phyloP scores from a whole-genome alignment of 768 basidiomycete genomes.

The Auriculariales sp. region DNA sequence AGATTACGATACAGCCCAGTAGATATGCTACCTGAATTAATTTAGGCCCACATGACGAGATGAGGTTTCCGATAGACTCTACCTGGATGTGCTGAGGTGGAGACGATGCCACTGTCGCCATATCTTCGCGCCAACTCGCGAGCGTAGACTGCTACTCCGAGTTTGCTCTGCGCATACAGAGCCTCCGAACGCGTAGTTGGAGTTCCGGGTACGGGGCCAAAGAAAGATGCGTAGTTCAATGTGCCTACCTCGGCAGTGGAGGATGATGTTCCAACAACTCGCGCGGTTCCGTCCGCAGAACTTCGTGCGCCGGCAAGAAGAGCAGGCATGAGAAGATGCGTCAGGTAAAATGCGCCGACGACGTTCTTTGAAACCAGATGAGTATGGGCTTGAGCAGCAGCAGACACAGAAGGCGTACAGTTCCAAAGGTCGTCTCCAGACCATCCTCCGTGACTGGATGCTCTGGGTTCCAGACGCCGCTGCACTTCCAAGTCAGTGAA shows the following conservation, averaged over 20 bases:
- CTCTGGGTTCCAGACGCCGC: constrained; percentile 33
- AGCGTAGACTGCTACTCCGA: constrained; percentile 17
- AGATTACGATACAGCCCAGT: constrained; percentile 12
- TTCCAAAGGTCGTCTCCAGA: constrained; percentile 38
- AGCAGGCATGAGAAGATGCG: constrained; percentile 34
- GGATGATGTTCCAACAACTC: constrained; percentile 36
- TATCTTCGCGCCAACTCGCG: constrained; percentile 33
- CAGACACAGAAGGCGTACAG: constrained; percentile 33
- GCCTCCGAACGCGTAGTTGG: constrained; percentile 14
- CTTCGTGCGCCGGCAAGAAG: constrained; percentile 25
- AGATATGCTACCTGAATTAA: constrained; percentile 13
- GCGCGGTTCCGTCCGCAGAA: constrained; percentile 24
- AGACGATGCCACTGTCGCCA: constrained; percentile 27
- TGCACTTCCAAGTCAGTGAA: constrained; percentile 9
- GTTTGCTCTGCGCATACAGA: constrained; percentile 15
- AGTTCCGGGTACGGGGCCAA: constrained; percentile 20
- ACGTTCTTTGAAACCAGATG: background rate
- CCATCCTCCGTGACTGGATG: constrained; percentile 24
- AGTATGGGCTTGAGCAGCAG: background rate
- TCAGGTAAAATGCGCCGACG: constrained; percentile 44
- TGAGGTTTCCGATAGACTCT: constrained; percentile 14
- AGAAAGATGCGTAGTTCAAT: constrained; percentile 28
- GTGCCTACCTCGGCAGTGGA: constrained; percentile 17
- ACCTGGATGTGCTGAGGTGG: constrained; percentile 32
- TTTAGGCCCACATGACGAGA: background rate